Evolutionary conservation across 257 asterid genomes (phyloP), one percentile per base, ranked within the genome.

Genomic region (Capsicum rhomboideum): DNA sequence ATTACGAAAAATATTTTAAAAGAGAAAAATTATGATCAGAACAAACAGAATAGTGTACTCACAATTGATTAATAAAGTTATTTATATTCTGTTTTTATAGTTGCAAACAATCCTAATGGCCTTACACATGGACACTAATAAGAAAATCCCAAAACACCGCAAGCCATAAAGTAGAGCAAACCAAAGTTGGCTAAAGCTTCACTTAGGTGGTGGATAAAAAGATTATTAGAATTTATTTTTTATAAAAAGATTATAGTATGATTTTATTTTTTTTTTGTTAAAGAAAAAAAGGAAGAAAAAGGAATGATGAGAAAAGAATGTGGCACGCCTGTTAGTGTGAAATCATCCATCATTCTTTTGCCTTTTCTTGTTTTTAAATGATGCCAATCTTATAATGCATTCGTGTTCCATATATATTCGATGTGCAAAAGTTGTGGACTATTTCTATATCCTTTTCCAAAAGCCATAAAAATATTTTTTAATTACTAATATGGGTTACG

Each of bases 251-350:
- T n/a, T n/a, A n/a, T n/a, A n/a, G n/a, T n/a, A n/a, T n/a, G n/a
- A n/a, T n/a, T n/a, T n/a, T n/a, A n/a, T n/a, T n/a, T n/a, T n/a
- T n/a, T n/a, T n/a, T n/a, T n/a, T n/a, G n/a, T n/a, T n/a, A n/a
- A n/a, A n/a, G n/a, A n/a, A 37, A 59, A 58, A 20, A 58, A 6
- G 72, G 64, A 17, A 66, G 29, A 17, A 10, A 28, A 6, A 42
- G 10, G 74, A 83, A 80, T 79, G 26, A 83, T 54, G 49, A 44
- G 37, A 49, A 34, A 72, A 18, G 69, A 84, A 49, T 23, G 8
- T 56, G 13, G 86, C 89, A 84, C 84, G 89, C 86, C 78, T 82
- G n/a, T 54, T 77, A n/a, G 61, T 66, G 78, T 79, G 82, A 56
- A 79, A 83, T 40, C 69, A 67, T n/a, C 71, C 20, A 74, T 80